phyloP scores from a whole-genome alignment of 2,329 filamentous ascomycete genomes.

The Verticillium albo-atrum region DNA sequence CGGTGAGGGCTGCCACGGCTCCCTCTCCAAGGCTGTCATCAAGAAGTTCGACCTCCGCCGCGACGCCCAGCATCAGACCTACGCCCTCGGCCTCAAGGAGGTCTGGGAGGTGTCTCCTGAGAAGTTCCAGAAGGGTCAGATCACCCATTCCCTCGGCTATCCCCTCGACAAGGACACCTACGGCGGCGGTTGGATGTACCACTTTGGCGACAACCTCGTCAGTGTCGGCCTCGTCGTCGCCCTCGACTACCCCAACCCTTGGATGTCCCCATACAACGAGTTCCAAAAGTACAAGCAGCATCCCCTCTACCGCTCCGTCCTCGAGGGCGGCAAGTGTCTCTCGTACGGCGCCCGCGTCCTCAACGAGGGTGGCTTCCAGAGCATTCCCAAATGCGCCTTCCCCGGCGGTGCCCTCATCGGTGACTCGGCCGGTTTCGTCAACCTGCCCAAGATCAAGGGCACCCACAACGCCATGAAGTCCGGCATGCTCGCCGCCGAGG shows the following conservation, averaged over 20 bases:
- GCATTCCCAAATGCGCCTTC: constrained; percentile 94
- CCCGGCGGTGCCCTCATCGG: constrained; percentile 93
- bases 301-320: constrained; percentile 76
- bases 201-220: constrained; percentile 96
- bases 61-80: constrained; percentile 91
- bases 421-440: constrained; percentile 93
- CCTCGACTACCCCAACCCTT: constrained; percentile 94
- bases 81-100: constrained; percentile 91
- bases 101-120: constrained; percentile 94
- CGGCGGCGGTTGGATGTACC: constrained; percentile 98
- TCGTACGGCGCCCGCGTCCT: constrained; percentile 91
- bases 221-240: constrained; percentile 88
- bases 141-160: constrained; percentile 90
- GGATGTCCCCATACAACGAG: constrained; percentile 90
- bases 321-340: constrained; percentile 97
- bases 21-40: constrained; percentile 88
- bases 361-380: constrained; percentile 94
- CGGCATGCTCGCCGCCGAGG: constrained; percentile 93
- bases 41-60: constrained; percentile 89
- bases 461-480: constrained; percentile 98
- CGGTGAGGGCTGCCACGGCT: constrained; percentile 93
- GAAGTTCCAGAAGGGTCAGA: constrained; percentile 82
- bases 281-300: constrained; percentile 99
- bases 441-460: constrained; percentile 97
- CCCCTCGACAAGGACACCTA: constrained; percentile 86